Evolutionary conservation across 768 basidiomycete genomes (phyloP).

Genomic region (Mrakia blollopis): DNA sequence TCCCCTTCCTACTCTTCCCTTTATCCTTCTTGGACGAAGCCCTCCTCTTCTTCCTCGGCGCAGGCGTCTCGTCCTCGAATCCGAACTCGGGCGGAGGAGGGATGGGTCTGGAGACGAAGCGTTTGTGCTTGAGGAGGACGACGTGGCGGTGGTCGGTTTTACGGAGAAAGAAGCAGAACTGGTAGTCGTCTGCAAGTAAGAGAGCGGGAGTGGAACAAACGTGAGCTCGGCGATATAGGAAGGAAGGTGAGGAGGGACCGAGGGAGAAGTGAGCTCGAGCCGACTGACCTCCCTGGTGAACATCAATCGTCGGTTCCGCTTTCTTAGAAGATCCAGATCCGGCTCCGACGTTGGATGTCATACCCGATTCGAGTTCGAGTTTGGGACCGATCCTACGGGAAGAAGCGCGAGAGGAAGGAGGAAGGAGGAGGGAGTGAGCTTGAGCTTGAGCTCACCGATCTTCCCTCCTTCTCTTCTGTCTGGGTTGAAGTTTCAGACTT

Average conservation of each 20-base stretch:
- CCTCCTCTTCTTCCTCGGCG: neutral
- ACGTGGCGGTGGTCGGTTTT: constrained; percentile 21
- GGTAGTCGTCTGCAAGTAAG: constrained; percentile 18
- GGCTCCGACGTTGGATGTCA: constrained; percentile 7
- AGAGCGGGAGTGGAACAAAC: too few species aligned
- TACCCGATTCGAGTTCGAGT: constrained; percentile 1
- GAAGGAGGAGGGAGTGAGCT: neutral
- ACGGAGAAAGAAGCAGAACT: constrained; percentile 26
- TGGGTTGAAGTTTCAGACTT: neutral
- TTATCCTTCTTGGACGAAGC: neutral
- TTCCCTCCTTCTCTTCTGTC: neutral
- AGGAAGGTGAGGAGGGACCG: neutral
- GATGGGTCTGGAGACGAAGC: constrained; percentile 20
- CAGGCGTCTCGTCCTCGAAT: neutral
- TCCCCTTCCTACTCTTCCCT: neutral
- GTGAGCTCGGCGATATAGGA: too few species aligned
- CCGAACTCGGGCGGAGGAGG: neutral
- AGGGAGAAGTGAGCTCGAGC: neutral
- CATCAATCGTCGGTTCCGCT: constrained; percentile 15
- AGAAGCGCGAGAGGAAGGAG: neutral
- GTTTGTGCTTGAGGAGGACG: constrained; percentile 27
- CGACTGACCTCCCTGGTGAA: constrained; percentile 18
- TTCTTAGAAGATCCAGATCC: neutral
- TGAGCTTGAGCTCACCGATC: neutral
- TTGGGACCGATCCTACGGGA: constrained; percentile 24